A percentile compares a stretch with the other conserved stretches of the same genome.
Evolutionary conservation across 148 eudicot genomes (phyloP).

Genomic region (Chenopodium quinoa): DNA sequence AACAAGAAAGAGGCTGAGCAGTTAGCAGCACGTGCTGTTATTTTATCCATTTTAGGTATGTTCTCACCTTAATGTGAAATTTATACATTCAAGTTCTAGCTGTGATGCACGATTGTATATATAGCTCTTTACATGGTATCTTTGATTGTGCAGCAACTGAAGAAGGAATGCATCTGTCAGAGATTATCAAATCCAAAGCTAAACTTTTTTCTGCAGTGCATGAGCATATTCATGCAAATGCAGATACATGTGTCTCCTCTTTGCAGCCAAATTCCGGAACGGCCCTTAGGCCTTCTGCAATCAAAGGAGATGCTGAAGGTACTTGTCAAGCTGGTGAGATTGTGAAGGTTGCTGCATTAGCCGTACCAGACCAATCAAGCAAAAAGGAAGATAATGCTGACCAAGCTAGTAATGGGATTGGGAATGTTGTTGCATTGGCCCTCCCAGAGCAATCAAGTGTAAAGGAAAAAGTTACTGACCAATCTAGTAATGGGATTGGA

Average conservation of each 20-base stretch:
- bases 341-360: not conserved
- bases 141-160: constrained; percentile 38
- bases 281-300: constrained; percentile 6
- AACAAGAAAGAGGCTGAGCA: constrained; percentile 69
- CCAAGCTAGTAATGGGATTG: not conserved
- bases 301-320: constrained; percentile 8
- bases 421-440: not conserved
- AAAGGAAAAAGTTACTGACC: constrained; percentile 4
- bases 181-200: constrained; percentile 53
- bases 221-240: constrained; percentile 21
- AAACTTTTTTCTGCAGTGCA: constrained; percentile 32
- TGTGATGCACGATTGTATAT: not conserved
- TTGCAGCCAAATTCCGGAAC: constrained; percentile 18
- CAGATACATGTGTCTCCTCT: not conserved
- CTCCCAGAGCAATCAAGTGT: not conserved
- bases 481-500: not conserved
- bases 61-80: not conserved
- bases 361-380: not conserved
- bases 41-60: constrained; percentile 58
- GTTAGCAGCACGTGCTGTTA: constrained; percentile 48
- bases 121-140: not conserved
- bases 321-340: not conserved
- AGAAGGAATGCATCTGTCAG: constrained; percentile 33
- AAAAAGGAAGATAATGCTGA: too few species aligned
- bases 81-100: not conserved